Conservation (phyloP, 192 early-diverging fungal genomes). For the Dissophora ornata region DNA sequence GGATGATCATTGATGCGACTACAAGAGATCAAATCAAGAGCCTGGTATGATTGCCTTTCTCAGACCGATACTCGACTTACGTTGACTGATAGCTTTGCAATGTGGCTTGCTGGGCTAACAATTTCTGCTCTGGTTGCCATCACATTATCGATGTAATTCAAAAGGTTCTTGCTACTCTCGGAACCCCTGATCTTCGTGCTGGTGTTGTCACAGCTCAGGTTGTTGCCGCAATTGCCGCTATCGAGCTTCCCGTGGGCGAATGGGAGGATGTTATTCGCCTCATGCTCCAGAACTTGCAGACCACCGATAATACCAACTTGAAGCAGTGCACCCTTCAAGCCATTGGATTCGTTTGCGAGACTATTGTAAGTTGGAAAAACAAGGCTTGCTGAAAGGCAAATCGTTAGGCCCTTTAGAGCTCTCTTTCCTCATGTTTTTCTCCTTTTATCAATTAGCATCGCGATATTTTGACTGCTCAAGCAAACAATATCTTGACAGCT, state of each 20-base stretch:
- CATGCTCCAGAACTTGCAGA: slow-evolving; percentile 81
- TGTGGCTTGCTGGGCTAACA: too few species aligned
- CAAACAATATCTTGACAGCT: slow-evolving; percentile 93
- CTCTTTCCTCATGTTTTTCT: background rate
- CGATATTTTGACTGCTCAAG: slow-evolving; percentile 81
- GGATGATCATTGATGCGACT: slow-evolving; percentile 69
- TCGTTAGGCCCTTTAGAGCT: background rate
- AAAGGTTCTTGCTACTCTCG: slow-evolving; percentile 67
- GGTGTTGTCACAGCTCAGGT: slow-evolving; percentile 82
- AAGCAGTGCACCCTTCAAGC: slow-evolving; percentile 87
- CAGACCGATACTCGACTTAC: background rate
- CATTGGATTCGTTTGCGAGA: slow-evolving; percentile 95
- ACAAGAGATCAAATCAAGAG: slow-evolving; percentile 79
- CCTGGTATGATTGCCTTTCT: slow-evolving; percentile 46
- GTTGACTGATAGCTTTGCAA: background rate
- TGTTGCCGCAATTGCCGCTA: slow-evolving; percentile 91
- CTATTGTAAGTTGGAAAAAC: slow-evolving; percentile 68
- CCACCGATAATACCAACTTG: slow-evolving; percentile 73
- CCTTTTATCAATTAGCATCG: slow-evolving; percentile 66
- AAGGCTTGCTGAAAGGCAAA: background rate
- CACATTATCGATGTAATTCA: too few species aligned
- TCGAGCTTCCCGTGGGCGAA: slow-evolving; percentile 88
- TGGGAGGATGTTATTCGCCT: slow-evolving; percentile 90
- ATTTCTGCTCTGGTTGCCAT: too few species aligned
- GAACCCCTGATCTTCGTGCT: slow-evolving; percentile 63